Evolutionary conservation across 768 basidiomycete species (phyloP), one percentile per base, ranked within the genome.

Genomic region (Galerina marginata): DNA sequence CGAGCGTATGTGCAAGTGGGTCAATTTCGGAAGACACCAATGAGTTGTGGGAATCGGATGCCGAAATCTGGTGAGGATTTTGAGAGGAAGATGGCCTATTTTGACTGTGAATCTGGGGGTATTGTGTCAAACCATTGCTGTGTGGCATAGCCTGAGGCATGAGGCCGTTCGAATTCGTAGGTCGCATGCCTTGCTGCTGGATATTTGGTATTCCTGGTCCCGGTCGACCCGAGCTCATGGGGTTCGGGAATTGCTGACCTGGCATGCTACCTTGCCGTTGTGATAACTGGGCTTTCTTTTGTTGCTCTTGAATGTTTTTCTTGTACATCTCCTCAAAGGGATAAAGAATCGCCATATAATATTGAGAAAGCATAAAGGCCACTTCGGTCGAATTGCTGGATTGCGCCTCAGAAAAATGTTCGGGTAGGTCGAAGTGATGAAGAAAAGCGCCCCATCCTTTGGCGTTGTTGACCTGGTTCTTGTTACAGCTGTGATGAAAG

Each of bases 251-350:
- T 60, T 67, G 72, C 38, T 66, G 70, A 46, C 67, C 67, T 56
- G 78, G 73, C 62, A 74, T 74, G 43, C 71, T 68, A 56, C 65
- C 61, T 47, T 76, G 83, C 54, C 78, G 77, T 23, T 79, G 71
- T 25, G 78, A 65, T 64, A 78, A 67, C 73, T 84, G 79, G 33
- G 80, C 79, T 63, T 83, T 85, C 66, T 83, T 84, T 61, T 85
- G 87, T 54, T 86, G 77, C 38, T 87, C 87, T 58, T 81, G 81
- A 44, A 87, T 48, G 65, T 85, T 90, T 62, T 81, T 85, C 71
- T 83, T 83, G 71, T 88, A 90, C 33, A 77, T 71, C 37, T 90
- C 88, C 73, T 94, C 92, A 65, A 93, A 91, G 2, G 91, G 89
- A 40, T 77, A 75, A 23, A 93, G 76, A 58, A 94, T 78, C 14